phyloP scores from a whole-genome alignment of 495 filamentous ascomycete genomes.

The Xylona heveae region DNA sequence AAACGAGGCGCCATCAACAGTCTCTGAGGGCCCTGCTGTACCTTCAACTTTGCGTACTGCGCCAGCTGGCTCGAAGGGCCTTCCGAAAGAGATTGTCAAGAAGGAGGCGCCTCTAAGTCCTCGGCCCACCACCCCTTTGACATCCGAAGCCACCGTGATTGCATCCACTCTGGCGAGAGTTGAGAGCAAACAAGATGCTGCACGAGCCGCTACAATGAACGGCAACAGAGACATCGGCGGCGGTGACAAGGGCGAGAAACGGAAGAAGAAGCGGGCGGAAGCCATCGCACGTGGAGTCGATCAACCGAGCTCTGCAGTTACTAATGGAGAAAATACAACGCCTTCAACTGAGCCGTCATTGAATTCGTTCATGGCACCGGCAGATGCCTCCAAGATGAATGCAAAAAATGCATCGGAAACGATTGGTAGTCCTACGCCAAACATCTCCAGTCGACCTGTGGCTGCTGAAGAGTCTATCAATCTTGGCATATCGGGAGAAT shows the following conservation, averaged over 20 bases:
- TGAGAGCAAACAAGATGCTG: constrained; percentile 20
- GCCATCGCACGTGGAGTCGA: no score
- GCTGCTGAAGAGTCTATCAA: constrained; percentile 10
- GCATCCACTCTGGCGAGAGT: constrained; percentile 12
- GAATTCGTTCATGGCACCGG: constrained; percentile 3
- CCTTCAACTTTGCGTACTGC: constrained; percentile 8
- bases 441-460: no score
- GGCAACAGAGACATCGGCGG: constrained; percentile 10
- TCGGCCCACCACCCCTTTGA: constrained; percentile 20
- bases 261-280: constrained; percentile 12
- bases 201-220: constrained; percentile 16
- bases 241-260: constrained; percentile 16
- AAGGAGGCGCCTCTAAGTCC: constrained; percentile 19
- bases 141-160: constrained; percentile 10
- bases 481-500: constrained; percentile 17
- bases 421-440: no score
- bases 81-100: constrained; percentile 13
- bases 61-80: constrained; percentile 3
- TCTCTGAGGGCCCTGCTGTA: neutral
- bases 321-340: no score
- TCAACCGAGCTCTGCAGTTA: no score
- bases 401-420: neutral
- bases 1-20: neutral
- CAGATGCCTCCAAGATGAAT: constrained; percentile 16
- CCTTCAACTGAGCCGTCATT: no score